These are phyloP conservation scores for Tephrocybe sp. DNA, from an alignment of 768 basidiomycete species.

Conservation along the genomic window DNA sequence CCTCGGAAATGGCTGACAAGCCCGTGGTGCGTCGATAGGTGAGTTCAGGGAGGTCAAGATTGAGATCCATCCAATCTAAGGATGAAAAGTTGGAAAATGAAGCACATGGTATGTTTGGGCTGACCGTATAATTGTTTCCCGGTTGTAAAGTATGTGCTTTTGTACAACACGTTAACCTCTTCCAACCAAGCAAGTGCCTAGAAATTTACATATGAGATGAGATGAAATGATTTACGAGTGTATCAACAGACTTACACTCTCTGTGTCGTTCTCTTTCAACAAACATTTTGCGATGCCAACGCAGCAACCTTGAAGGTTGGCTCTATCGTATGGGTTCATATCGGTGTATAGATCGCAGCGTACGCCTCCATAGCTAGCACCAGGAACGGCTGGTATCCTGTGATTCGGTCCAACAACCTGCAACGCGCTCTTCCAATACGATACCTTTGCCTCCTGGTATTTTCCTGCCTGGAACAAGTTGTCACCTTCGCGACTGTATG, in stretches of 20 bases:
- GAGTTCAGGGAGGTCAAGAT: constrained; percentile 25
- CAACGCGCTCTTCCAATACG: constrained; percentile 12
- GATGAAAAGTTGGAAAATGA: neutral
- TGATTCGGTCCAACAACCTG: constrained; percentile 11
- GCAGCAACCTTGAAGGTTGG: constrained; percentile 19
- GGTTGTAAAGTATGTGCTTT: constrained; percentile 17
- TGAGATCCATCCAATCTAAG: constrained; percentile 23
- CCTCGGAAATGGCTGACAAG: constrained; percentile 20
- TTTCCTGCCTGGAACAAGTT: constrained; percentile 7
- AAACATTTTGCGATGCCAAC: constrained; percentile 17
- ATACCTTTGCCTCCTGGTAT: constrained; percentile 8
- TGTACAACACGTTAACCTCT: constrained; percentile 25
- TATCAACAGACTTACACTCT: constrained; percentile 6
- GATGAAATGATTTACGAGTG: neutral
- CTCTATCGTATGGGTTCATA: constrained; percentile 11
- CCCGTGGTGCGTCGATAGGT: constrained; percentile 23
- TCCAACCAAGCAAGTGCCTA: constrained; percentile 30
- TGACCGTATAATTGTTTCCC: constrained; percentile 12
- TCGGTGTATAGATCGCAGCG: constrained; percentile 6
- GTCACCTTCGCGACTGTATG: constrained; percentile 9
- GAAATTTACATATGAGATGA: too few species aligned
- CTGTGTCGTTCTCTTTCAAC: constrained; percentile 14
- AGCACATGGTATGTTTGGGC: neutral
- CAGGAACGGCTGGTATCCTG: constrained; percentile 14
- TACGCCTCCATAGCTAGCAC: constrained; percentile 8